These are phyloP conservation scores for Picea abies DNA, from an alignment of 83 land plant species.

Conservation along the genomic window DNA sequence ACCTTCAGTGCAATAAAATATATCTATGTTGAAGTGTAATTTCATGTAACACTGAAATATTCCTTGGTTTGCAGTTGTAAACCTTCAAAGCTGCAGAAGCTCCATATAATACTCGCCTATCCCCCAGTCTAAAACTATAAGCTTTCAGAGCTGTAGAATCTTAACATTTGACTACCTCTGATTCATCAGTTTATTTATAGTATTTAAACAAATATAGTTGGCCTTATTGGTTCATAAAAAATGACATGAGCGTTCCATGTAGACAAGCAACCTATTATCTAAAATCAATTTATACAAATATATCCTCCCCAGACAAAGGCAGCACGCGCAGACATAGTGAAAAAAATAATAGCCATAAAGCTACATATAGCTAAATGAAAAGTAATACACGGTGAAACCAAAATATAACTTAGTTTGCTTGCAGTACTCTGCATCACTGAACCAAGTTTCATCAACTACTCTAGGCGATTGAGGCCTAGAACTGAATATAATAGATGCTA, in stretches of 20 bases:
- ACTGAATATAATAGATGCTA: slow-evolving; percentile 21
- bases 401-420: no score
- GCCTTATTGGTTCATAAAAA: not conserved
- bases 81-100: no score
- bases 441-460: no score
- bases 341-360: not conserved
- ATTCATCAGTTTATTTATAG: not conserved
- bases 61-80: no score
- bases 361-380: no score
- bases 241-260: not conserved
- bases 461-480: no score
- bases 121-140: not conserved
- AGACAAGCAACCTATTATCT: not conserved
- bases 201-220: not conserved
- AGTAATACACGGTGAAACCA: no score
- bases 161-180: not conserved
- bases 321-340: not conserved
- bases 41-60: no score
- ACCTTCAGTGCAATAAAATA: no score
- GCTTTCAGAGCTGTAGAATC: not conserved
- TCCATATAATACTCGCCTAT: no score
- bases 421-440: no score
- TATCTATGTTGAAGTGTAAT: no score
- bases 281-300: not conserved
- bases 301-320: not conserved